A percentile compares a stretch with the other conserved stretches of the same genome.
Conservation (phyloP, 192 early-diverging fungal species). For the Mycoemilia scoparia region DNA sequence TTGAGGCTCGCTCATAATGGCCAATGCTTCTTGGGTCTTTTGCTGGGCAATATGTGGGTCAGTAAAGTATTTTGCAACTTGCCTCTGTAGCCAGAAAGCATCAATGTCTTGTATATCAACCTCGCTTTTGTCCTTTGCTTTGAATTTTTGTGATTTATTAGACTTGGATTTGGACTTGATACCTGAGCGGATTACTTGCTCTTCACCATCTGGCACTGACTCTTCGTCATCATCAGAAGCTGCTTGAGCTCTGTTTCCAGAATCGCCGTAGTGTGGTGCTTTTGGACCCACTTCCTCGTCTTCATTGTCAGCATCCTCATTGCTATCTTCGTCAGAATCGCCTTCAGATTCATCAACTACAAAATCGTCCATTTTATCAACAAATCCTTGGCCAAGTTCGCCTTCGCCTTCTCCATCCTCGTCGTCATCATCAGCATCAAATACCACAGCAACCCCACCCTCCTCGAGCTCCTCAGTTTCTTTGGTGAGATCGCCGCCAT, state of each 20-base stretch:
- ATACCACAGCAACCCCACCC: conserved; percentile 83
- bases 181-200: neutral
- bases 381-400: conserved; percentile 30
- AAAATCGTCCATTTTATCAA: conserved; percentile 37
- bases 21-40: conserved; percentile 61
- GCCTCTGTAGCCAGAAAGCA: conserved; percentile 93
- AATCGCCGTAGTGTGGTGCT: conserved; percentile 7
- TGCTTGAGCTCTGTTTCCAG: conserved; percentile 9
- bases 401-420: conserved; percentile 42
- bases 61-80: conserved; percentile 57
- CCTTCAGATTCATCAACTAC: conserved; percentile 4
- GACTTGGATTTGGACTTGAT: neutral
- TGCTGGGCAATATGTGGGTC: conserved; percentile 77
- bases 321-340: conserved; percentile 6
- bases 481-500: conserved; percentile 34
- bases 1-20: conserved; percentile 44
- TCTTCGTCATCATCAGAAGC: conserved; percentile 6
- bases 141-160: neutral
- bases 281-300: neutral
- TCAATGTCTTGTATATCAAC: conserved; percentile 62
- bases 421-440: conserved; percentile 84
- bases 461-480: conserved; percentile 53
- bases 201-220: neutral
- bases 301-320: conserved; percentile 12
- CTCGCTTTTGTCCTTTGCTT: neutral